Percentiles rank a stretch among this genome's conserved stretches.
phyloP scores from a whole-genome alignment of 768 basidiomycete species.

The Termitomyces sp. region DNA sequence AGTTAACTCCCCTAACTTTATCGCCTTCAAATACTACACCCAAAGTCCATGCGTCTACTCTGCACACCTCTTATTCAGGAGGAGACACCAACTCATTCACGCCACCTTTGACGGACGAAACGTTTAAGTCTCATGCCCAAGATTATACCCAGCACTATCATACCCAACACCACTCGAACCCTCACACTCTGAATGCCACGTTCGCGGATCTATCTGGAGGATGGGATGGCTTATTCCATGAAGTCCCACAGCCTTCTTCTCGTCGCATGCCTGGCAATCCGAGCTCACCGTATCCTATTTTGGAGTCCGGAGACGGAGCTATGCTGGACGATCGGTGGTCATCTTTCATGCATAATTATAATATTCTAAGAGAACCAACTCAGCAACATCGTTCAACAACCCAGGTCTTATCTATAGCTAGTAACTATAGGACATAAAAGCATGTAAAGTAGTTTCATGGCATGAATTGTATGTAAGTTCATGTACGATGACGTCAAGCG shows the following conservation, averaged over 20 bases:
- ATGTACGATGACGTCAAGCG: background rate
- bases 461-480: too few relatives aligned
- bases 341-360: slow-evolving; percentile 37
- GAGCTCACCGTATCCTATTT: slow-evolving; percentile 3
- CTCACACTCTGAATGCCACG: slow-evolving; percentile 17
- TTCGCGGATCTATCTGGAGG: slow-evolving; percentile 31
- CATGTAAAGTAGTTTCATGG: background rate
- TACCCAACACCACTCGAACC: background rate
- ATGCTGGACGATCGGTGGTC: slow-evolving; percentile 39
- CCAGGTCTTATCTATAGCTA: background rate
- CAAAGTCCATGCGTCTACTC: too few relatives aligned
- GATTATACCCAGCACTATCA: background rate
- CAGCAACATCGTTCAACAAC: background rate
- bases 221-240: slow-evolving; percentile 39
- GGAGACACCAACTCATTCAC: background rate
- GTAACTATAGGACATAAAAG: background rate
- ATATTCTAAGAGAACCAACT: slow-evolving; percentile 20
- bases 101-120: background rate
- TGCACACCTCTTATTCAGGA: too few relatives aligned
- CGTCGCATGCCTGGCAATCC: slow-evolving; percentile 13
- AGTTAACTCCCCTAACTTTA: background rate
- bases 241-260: slow-evolving; percentile 27
- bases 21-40: background rate
- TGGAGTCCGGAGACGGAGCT: slow-evolving; percentile 16
- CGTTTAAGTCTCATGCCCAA: background rate